Percentiles rank a stretch among this genome's conserved stretches.
Evolutionary conservation across 208 protist species (phyloP).

Genomic region (Trypanosoma melophagium): DNA sequence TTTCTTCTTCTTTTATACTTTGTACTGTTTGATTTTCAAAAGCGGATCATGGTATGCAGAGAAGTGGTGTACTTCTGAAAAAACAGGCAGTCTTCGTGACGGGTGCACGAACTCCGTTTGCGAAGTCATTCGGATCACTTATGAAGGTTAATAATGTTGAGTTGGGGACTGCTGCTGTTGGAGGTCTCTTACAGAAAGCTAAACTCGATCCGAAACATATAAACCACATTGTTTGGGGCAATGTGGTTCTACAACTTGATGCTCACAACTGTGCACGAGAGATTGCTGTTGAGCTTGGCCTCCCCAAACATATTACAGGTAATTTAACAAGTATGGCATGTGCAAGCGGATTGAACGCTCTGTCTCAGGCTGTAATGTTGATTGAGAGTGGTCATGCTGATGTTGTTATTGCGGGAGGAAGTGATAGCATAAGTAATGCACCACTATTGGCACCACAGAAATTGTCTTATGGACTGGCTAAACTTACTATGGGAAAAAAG

Average conservation of each 20-base stretch:
- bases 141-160: constrained; percentile 63
- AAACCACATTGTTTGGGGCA: constrained; percentile 88
- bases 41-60: constrained; percentile 27
- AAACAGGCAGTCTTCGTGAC: constrained; percentile 62
- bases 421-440: constrained; percentile 79
- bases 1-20: too few relatives aligned
- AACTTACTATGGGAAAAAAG: constrained; percentile 41
- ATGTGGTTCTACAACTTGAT: constrained; percentile 79
- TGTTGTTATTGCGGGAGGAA: constrained; percentile 85
- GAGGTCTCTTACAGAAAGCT: constrained; percentile 66
- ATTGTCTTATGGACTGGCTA: constrained; percentile 57
- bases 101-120: constrained; percentile 71
- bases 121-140: constrained; percentile 70
- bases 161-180: constrained; percentile 60
- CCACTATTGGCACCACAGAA: constrained; percentile 58
- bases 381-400: constrained; percentile 78
- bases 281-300: constrained; percentile 83
- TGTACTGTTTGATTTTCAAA: background rate
- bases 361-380: constrained; percentile 69
- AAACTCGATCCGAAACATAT: constrained; percentile 72
- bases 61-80: constrained; percentile 25
- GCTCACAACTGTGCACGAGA: constrained; percentile 82
- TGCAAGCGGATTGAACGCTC: constrained; percentile 73
- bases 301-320: constrained; percentile 67
- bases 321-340: constrained; percentile 84